These are phyloP conservation scores for Capsella bursapastoris DNA, from an alignment of 345 rosid genomes.

Conservation along the genomic window DNA sequence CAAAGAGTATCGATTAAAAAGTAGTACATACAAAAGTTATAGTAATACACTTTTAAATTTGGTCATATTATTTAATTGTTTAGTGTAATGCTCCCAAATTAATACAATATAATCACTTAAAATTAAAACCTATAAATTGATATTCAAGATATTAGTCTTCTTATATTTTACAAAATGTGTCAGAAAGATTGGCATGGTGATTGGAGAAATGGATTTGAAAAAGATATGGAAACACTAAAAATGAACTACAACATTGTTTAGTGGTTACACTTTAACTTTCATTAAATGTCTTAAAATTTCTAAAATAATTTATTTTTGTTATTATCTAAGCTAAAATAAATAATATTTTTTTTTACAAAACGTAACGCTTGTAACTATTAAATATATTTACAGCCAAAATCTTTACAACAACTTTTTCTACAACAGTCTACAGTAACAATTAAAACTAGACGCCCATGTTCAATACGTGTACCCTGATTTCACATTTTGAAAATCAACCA, in stretches of 20 bases:
- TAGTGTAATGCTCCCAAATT: background rate
- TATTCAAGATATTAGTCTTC: background rate
- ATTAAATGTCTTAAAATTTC: background rate
- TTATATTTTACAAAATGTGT: background rate
- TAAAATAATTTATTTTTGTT: background rate
- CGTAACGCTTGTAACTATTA: background rate
- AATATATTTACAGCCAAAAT: too few relatives aligned
- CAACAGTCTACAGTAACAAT: too few relatives aligned
- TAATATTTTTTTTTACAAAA: too few relatives aligned
- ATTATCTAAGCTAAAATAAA: too few relatives aligned
- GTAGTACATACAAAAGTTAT: too few relatives aligned
- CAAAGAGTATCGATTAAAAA: too few relatives aligned
- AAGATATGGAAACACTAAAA: background rate
- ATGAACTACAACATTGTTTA: background rate
- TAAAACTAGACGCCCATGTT: too few relatives aligned
- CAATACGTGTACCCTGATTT: too few relatives aligned
- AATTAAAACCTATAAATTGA: background rate
- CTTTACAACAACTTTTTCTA: too few relatives aligned
- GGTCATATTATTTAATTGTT: background rate
- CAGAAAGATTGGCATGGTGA: too few relatives aligned
- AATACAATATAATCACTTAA: background rate
- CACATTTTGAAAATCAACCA: too few relatives aligned
- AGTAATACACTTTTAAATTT: background rate
- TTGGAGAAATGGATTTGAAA: background rate
- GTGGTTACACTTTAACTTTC: background rate